Evolutionary conservation across 306 rosid species (phyloP), one percentile per base, ranked within the genome.

Genomic region (Parietaria judaica): DNA sequence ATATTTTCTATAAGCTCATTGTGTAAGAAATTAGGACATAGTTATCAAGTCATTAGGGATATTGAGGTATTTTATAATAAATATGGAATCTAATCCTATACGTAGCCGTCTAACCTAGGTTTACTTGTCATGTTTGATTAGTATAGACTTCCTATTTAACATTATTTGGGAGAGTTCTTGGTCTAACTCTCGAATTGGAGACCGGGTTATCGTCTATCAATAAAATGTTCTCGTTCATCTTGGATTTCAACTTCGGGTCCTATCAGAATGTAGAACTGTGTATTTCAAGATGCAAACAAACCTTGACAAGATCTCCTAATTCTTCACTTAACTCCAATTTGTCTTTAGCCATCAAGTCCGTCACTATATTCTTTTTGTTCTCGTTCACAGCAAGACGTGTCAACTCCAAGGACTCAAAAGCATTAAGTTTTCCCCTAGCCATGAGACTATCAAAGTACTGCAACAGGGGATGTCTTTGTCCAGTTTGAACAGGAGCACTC

Each of bases 401-500:
- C 60, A 94, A 65, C 72, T 94, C 99, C 71, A 94, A 74, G 5
- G 99, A 94, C 81, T 94, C 99, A 56, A 86, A 94, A 50, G 89
- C 94, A 81, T 94, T 94, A 55, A 94, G 86, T 75, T 94, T 94
- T 80, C 99, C 99, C 78, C 84, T 76, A 0, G 99, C 88, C 74
- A 94, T 74, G 35, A 94, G 86, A 17, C 97, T 88, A 71, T 97
- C 99, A 78, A 94, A 94, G 70, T 94, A 94, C 84, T 94, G 99
- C 84, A 94, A 81, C 35, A 94, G 68, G 5, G 99, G 99, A 23
- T 95, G 97, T 66, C 97, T 94, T 82, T 94, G 99, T 72, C 99
- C 99, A 71, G 94, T 70, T 88, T 94, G 99, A 72, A 94, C 97
- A 56, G 99, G 99, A 70, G 88, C 99, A 70, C 99, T 94, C 99